phyloP scores from a whole-genome alignment of 352 stramenopile species.

The Phytophthora ramorum region DNA sequence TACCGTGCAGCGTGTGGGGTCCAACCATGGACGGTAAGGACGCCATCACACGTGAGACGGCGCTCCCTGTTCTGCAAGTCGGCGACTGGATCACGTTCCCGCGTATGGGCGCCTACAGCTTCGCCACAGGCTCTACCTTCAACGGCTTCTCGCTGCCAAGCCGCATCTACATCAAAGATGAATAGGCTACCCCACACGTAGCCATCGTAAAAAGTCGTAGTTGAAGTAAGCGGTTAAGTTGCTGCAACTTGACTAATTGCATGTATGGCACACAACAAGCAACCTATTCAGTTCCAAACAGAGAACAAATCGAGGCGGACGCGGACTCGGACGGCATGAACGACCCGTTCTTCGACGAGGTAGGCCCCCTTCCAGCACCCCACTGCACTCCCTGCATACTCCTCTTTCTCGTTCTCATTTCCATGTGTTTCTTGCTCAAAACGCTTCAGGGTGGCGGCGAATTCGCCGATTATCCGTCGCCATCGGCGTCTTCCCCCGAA shows the following conservation, averaged over 20 bases:
- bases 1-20: conserved; percentile 54
- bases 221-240: conserved; percentile 23
- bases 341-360: conserved; percentile 50
- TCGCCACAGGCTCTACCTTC: conserved; percentile 60
- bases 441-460: conserved; percentile 65
- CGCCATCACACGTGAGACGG: conserved; percentile 44
- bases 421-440: conserved; percentile 9
- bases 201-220: not conserved
- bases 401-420: conserved; percentile 2
- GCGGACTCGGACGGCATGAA: conserved; percentile 27
- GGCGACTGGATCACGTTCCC: conserved; percentile 64
- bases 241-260: conserved; percentile 5
- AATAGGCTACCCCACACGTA: not conserved
- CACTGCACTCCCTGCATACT: not conserved
- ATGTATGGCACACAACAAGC: not conserved
- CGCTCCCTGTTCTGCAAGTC: conserved; percentile 48
- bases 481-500: conserved; percentile 6
- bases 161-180: conserved; percentile 48
- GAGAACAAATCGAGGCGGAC: conserved; percentile 4
- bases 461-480: conserved; percentile 66
- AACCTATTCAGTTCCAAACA: conserved; percentile 17
- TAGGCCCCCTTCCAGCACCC: not conserved
- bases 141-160: conserved; percentile 57
- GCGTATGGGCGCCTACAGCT: conserved; percentile 65
- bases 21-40: conserved; percentile 66